Conservation (phyloP, 2,329 filamentous ascomycete genomes). For the Fusarium sp. region DNA sequence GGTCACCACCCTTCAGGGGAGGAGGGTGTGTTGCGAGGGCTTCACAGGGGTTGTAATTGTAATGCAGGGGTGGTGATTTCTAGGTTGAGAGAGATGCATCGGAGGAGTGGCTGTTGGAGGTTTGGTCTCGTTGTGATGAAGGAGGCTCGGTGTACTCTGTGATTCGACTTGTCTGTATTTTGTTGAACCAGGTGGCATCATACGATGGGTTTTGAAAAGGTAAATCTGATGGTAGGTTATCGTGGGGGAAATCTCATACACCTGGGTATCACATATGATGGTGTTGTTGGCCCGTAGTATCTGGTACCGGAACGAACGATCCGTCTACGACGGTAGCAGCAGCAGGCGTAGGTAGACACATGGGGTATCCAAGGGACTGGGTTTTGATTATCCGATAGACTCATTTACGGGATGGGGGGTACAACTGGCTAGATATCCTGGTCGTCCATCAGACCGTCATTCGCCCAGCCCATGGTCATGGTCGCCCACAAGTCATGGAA, state of each 20-base stretch:
- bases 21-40: neutral
- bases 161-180: neutral
- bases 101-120: conserved; percentile 14
- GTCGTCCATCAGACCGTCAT: conserved; percentile 21
- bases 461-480: conserved; percentile 61
- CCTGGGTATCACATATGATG: neutral
- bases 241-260: neutral
- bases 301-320: neutral
- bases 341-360: neutral
- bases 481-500: conserved; percentile 62
- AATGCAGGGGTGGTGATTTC: conserved; percentile 24
- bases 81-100: conserved; percentile 32
- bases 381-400: neutral
- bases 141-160: neutral
- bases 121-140: conserved; percentile 5
- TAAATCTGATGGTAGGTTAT: neutral
- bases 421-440: conserved; percentile 1
- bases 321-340: neutral
- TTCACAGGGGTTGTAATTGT: conserved; percentile 29
- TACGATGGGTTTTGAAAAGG: neutral
- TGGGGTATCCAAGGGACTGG: neutral
- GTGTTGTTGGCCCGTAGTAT: neutral
- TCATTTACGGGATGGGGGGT: neutral
- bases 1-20: neutral
- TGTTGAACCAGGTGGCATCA: neutral